These are phyloP conservation scores for Suillus paluster DNA, from an alignment of 768 basidiomycete species.

Conservation along the genomic window DNA sequence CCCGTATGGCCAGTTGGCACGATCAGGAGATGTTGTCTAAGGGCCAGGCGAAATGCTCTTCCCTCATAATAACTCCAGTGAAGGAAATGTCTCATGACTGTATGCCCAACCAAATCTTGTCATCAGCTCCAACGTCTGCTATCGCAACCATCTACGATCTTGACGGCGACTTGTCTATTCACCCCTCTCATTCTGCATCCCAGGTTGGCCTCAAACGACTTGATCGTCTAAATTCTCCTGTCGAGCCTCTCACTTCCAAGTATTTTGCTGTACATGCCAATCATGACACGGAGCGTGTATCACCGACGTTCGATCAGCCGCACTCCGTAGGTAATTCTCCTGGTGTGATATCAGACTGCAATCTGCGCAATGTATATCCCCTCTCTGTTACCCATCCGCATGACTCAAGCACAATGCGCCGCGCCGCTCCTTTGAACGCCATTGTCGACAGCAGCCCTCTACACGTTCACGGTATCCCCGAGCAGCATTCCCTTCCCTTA, in stretches of 20 bases:
- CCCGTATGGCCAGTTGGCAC: constrained; percentile 36
- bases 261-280: constrained; percentile 8
- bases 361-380: not conserved
- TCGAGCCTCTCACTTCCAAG: constrained; percentile 19
- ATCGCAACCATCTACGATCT: constrained; percentile 33
- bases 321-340: too few species aligned
- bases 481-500: not conserved
- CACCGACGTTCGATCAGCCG: not conserved
- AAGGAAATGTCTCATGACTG: not conserved
- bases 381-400: not conserved
- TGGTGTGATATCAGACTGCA: not conserved
- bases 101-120: not conserved
- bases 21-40: constrained; percentile 11
- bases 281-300: too few species aligned
- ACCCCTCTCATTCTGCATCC: constrained; percentile 62
- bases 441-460: not conserved
- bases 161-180: constrained; percentile 31
- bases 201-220: constrained; percentile 37
- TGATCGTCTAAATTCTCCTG: not conserved
- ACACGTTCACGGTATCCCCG: not conserved
- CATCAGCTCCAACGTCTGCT: constrained; percentile 10
- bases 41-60: not conserved
- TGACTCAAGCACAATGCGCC: not conserved
- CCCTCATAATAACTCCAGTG: not conserved
- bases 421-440: not conserved